Evolutionary conservation across 257 asterid species (phyloP).

Genomic region (Solanum bulbocastanum): DNA sequence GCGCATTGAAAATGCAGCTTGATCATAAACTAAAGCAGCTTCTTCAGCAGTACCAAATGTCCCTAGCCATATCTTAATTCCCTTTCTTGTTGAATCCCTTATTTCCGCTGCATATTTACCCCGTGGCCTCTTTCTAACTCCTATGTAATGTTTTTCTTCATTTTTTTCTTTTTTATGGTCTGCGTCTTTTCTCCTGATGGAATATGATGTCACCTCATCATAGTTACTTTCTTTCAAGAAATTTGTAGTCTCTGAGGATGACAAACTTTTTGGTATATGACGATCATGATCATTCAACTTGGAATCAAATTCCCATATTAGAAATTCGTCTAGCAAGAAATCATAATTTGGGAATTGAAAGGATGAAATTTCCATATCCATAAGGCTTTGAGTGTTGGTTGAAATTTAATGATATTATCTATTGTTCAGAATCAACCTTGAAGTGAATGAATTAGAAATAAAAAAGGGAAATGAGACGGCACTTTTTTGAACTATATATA

Average conservation of each 20-base stretch:
- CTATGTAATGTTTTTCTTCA: slow-evolving; percentile 15
- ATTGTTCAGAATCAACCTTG: not conserved
- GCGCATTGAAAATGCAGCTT: slow-evolving; percentile 33
- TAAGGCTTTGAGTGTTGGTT: not conserved
- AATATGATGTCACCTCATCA: not conserved
- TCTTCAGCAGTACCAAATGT: slow-evolving; percentile 27
- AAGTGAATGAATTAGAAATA: not conserved
- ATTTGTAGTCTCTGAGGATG: not conserved
- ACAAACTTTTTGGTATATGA: not conserved
- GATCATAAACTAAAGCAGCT: slow-evolving; percentile 42
- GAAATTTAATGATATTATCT: not conserved
- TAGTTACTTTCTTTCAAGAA: not conserved
- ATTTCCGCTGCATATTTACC: slow-evolving; percentile 41
- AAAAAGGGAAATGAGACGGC: not conserved
- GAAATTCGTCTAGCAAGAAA: not conserved
- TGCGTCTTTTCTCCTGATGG: slow-evolving; percentile 16
- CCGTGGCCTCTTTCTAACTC: slow-evolving; percentile 42
- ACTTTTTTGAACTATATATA: not conserved
- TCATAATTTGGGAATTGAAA: not conserved
- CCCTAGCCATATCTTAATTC: slow-evolving; percentile 46
- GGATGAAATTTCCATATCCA: not conserved
- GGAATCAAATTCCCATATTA: not conserved
- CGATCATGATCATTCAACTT: not conserved
- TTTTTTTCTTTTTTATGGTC: not conserved
- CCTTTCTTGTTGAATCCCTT: slow-evolving; percentile 37